These are phyloP conservation scores for Blastocystis sp. DNA, from an alignment of 352 stramenopile genomes.

Conservation along the genomic window DNA sequence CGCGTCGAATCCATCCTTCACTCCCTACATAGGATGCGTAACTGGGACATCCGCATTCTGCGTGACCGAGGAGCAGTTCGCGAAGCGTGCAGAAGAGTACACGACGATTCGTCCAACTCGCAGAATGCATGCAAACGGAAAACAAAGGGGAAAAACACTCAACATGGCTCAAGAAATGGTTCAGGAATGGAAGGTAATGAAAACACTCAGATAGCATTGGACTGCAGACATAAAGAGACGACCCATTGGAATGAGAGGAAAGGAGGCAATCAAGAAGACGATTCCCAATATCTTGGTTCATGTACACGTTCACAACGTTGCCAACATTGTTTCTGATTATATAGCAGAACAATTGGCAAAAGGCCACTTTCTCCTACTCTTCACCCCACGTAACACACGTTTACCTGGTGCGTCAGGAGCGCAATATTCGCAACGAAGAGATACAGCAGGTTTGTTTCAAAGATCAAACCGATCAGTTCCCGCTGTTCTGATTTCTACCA, in stretches of 20 bases:
- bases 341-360: neutral
- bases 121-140: neutral
- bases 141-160: neutral
- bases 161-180: neutral
- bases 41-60: neutral
- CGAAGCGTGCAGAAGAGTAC: neutral
- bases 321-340: neutral
- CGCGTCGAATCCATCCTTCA: no score
- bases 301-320: neutral
- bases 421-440: neutral
- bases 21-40: neutral
- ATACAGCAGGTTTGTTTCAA: neutral
- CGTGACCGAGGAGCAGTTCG: neutral
- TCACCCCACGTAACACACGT: neutral
- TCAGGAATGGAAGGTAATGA: neutral
- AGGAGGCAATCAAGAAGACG: neutral
- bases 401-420: neutral
- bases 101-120: neutral
- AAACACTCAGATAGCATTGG: neutral
- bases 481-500: neutral
- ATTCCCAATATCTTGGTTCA: neutral
- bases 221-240: neutral
- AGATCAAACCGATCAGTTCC: neutral
- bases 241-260: neutral
- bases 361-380: neutral